phyloP scores from a whole-genome alignment of 192 early-diverging fungal genomes.

The Podila verticillata region DNA sequence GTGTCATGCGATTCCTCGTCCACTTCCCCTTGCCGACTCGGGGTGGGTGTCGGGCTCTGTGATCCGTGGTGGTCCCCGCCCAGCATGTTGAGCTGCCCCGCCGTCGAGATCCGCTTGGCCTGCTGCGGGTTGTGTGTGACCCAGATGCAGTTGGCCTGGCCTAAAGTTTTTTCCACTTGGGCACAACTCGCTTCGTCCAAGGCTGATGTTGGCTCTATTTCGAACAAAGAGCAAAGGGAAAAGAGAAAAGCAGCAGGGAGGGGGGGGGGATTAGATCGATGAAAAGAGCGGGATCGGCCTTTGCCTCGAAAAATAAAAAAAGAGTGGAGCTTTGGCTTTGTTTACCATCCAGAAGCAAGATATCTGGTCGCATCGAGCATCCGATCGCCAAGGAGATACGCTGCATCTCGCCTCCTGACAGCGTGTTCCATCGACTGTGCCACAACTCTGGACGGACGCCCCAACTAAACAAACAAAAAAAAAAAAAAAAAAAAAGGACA shows the following conservation, averaged over 20 bases:
- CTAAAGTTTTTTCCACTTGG: slow-evolving; percentile 78
- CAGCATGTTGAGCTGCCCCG: slow-evolving; percentile 24
- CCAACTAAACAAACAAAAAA: slow-evolving; percentile 65
- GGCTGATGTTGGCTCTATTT: slow-evolving; percentile 84
- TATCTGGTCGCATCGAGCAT: slow-evolving; percentile 74
- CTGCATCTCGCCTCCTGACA: slow-evolving; percentile 91
- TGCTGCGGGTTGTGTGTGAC: slow-evolving; percentile 83
- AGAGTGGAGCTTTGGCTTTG: too few relatives aligned
- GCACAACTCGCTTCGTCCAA: slow-evolving; percentile 76
- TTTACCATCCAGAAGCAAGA: slow-evolving; percentile 83
- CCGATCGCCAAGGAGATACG: slow-evolving; percentile 84
- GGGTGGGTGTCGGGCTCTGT: not conserved
- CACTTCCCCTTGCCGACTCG: not conserved
- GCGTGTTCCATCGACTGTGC: slow-evolving; percentile 77
- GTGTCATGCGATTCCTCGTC: not conserved
- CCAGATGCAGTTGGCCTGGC: slow-evolving; percentile 75
- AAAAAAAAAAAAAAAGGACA: slow-evolving; percentile 1
- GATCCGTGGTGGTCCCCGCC: slow-evolving; percentile 24
- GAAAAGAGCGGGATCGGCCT: not conserved
- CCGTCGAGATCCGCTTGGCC: slow-evolving; percentile 65
- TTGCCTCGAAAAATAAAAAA: not conserved
- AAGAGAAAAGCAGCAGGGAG: too few relatives aligned
- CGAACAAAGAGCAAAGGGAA: not conserved
- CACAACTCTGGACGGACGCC: slow-evolving; percentile 71
- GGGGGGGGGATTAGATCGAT: not conserved